phyloP scores from a whole-genome alignment of 2,329 filamentous ascomycete genomes.

The Periconia sp. region DNA sequence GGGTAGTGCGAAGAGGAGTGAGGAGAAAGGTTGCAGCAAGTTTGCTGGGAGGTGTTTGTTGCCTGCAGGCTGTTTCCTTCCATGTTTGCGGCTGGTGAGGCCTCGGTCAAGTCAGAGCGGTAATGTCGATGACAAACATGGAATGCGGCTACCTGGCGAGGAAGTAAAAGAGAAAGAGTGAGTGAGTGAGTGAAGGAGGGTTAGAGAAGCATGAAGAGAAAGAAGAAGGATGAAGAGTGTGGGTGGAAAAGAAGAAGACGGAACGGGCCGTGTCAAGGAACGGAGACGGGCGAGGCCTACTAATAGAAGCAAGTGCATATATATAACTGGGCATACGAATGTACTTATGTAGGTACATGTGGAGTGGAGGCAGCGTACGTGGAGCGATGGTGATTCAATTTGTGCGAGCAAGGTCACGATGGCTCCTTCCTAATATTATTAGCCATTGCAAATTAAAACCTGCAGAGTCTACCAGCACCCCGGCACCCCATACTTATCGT shows the following conservation, averaged over 20 bases:
- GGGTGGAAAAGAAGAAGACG: not conserved
- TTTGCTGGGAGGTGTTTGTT: slow-evolving; percentile 9
- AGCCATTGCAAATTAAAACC: not conserved
- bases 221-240: too few relatives aligned
- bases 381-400: not conserved
- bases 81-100: slow-evolving; percentile 1
- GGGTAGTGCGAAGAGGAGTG: slow-evolving; percentile 6
- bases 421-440: not conserved
- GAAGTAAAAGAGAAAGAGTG: not conserved
- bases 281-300: not conserved
- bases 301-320: not conserved
- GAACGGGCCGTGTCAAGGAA: not conserved
- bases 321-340: not conserved
- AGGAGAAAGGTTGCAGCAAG: slow-evolving; percentile 2
- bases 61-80: slow-evolving; percentile 5
- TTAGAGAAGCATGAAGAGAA: too few relatives aligned
- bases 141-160: not conserved
- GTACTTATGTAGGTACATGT: too few relatives aligned
- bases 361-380: not conserved
- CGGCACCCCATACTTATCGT: not conserved
- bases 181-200: too few relatives aligned
- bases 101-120: not conserved
- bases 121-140: not conserved
- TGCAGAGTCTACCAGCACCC: not conserved
- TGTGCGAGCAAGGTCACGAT: not conserved